Base-by-base conservation (phyloP, 805 yeast genomes). In the Ogataea trehalophila region DNA sequence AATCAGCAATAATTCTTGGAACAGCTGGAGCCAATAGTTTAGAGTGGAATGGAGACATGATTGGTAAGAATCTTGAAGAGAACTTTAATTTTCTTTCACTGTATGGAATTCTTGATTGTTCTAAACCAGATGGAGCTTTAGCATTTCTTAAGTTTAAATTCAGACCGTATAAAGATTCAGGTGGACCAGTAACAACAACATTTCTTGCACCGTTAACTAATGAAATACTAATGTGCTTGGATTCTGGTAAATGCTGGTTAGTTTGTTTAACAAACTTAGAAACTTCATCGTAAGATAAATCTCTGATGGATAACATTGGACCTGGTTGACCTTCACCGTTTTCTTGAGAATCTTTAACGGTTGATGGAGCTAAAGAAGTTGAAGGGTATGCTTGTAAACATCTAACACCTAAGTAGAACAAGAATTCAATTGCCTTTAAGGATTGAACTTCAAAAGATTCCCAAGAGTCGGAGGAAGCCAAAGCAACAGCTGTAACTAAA, bases 21-120 rank as follows among this genome's bases (percentile, higher is more conserved):
- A 81, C 81, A 33, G 97, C 95, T 45, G 81, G 80, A 48, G 76
- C 75, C 57, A 94, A 78, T 59, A 92, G 76, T 56, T 84, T 91
- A 43, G 96, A 88, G 73, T 94, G 99, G 87, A 94, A 94, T 18
- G 99, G 99, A 43, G 97, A 87, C 50, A 91, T 80, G 59, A 94
- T 90, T 60, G 97, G 97, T 72, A 94, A 77, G 75, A 94, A 94
- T 66, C 97, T 80, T 74, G 87, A 89, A 51, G 96, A 82, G 69
- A 94, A 87, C 67, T 87, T 87, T 69, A 92, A 80, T 71, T 94
- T 94, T 75, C 99, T 83, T 77, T 94, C 92, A 58, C 92, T 83
- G 74, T 73, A 77, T 48, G 99, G 99, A 50, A 94, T 80, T 74
- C 98, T 83, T 48, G 96, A 83, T 77, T 94, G 99, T 65, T 92